A percentile compares a stretch with the other conserved stretches of the same genome.
phyloP scores from a whole-genome alignment of 257 asterid species.

The Nicotiana tomentosiformis region DNA sequence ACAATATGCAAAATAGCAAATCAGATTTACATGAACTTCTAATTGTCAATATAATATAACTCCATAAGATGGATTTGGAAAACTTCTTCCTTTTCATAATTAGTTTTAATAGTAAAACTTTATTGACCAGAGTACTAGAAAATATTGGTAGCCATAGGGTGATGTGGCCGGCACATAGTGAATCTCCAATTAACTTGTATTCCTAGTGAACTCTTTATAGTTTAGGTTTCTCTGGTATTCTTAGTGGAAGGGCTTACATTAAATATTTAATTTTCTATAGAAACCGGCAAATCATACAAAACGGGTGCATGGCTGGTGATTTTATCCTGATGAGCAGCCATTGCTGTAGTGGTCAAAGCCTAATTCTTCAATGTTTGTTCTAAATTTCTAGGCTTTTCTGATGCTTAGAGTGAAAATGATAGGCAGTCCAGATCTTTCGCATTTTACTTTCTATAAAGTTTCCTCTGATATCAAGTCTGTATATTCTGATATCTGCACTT shows the following conservation, averaged over 20 bases:
- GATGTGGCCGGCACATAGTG: too few species aligned
- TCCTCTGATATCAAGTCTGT: neutral
- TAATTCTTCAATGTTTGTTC: neutral
- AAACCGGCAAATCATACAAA: neutral
- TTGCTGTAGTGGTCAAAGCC: neutral
- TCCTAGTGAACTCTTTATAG: neutral
- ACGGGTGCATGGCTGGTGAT: neutral
- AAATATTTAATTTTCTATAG: neutral
- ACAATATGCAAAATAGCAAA: neutral
- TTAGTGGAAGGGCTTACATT: neutral
- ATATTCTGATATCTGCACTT: neutral
- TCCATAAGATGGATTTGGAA: neutral
- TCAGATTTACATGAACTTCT: neutral
- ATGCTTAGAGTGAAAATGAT: neutral
- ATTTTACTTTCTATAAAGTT: neutral
- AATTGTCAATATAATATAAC: neutral
- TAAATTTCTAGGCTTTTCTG: neutral
- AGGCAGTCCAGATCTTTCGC: neutral
- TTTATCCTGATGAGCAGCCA: neutral
- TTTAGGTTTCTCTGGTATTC: neutral
- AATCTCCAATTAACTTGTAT: neutral
- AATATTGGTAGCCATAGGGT: neutral
- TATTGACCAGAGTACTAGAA: neutral
- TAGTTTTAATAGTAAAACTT: neutral
- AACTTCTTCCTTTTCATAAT: neutral